Percentiles rank a stretch among this genome's conserved stretches.
Conservation (phyloP, 2,329 filamentous ascomycete species). For the Cyphellophora attinorum region DNA sequence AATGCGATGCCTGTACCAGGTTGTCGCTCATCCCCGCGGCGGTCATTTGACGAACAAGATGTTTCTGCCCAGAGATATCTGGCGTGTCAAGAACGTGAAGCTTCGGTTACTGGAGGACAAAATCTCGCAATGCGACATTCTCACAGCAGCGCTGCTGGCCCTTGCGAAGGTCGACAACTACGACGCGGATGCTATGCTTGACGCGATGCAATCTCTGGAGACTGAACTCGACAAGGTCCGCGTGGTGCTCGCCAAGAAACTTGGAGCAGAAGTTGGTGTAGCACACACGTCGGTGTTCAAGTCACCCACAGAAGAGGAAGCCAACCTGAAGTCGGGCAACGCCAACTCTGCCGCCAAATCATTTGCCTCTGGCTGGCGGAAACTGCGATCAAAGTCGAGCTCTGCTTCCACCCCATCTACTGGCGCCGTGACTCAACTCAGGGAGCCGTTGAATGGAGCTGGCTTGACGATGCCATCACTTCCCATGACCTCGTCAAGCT, state of each 20-base stretch:
- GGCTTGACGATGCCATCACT: conserved; percentile 61
- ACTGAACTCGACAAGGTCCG: conserved; percentile 79
- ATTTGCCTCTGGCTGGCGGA: conserved; percentile 78
- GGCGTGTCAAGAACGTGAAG: conserved; percentile 89
- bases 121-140: conserved; percentile 77
- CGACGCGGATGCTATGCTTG: conserved; percentile 83
- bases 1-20: conserved; percentile 90
- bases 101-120: conserved; percentile 89
- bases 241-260: conserved; percentile 62
- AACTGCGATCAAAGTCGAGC: conserved; percentile 77
- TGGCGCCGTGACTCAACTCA: neutral
- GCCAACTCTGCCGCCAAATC: conserved; percentile 54
- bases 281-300: conserved; percentile 68
- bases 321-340: conserved; percentile 25
- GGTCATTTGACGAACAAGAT: conserved; percentile 86
- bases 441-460: conserved; percentile 31
- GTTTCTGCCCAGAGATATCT: conserved; percentile 86
- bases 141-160: conserved; percentile 81
- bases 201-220: conserved; percentile 89
- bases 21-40: conserved; percentile 79
- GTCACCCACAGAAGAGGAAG: conserved; percentile 45
- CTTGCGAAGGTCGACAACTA: conserved; percentile 75
- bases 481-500: conserved; percentile 56
- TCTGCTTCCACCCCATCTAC: conserved; percentile 25
- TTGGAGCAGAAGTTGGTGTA: conserved; percentile 87